Evolutionary conservation across 257 asterid genomes (phyloP), one percentile per base, ranked within the genome.

Genomic region (Verbascum thapsus): DNA sequence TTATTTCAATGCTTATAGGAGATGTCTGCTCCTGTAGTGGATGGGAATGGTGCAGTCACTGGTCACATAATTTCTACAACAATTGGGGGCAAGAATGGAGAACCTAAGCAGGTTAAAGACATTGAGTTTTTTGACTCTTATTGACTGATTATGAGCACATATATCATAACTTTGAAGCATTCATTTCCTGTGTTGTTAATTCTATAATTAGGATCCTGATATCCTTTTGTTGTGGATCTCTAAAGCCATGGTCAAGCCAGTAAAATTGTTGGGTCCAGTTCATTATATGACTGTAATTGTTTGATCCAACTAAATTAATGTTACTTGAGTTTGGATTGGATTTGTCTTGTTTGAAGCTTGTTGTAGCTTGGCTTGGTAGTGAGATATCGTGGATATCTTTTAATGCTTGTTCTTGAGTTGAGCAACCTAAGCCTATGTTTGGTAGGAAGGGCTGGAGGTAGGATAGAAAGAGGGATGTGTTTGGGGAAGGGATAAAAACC

Each of bases 71-170:
- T 90, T 71, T 87, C 96, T 19, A 85, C 95, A 59, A 87, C 96
- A 66, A 87, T 90, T 45, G 97, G 97, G 58, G 96, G 97, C 62
- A 90, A 87, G 81, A 85, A 90, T 82, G 97, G 96, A 76, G 95
- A 90, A 63, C 97, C 95, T 23, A 90, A 90, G 85, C 96, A 83
- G 96, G 97, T 90, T 61, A 63, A 39, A 35, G 51, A 16, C 45
- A 58, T 51, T 18, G 32, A 26, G 11, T 52, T 7, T 67, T 20
- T 66, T 30, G 61, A 57, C 38, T 50, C 38, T 40, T 40, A 22
- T 43, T 45, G 41, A 58, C 42, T 22, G 55, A 11, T 43, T 9
- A 26, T 41, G 58, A 52, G 58, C 48, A 16, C 50, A 12, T 7
- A 5, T 26, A 26, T 26, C 2, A 26, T 67, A 30, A n/a, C 32